Evolutionary conservation across 768 basidiomycete genomes (phyloP).

Genomic region (Psilocybe tampanensis): DNA sequence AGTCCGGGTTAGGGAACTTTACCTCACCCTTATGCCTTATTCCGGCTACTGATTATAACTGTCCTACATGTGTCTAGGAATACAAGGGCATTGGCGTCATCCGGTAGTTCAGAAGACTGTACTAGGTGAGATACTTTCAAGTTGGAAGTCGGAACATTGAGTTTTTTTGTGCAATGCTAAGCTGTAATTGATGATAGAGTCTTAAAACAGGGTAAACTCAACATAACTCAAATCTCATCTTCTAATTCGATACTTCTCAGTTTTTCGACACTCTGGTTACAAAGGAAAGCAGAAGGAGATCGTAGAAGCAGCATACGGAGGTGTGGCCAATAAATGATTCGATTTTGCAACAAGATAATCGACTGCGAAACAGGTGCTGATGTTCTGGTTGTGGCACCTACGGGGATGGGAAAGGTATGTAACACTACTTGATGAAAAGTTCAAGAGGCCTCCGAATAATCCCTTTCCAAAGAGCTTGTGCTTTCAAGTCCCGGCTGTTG

Average conservation of each 20-base stretch:
- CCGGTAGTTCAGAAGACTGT: too few relatives aligned
- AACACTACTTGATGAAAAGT: background rate
- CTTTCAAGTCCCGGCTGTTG: slow-evolving; percentile 82
- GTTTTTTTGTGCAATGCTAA: too few relatives aligned
- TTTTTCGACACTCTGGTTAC: slow-evolving; percentile 68
- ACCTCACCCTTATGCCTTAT: too few relatives aligned
- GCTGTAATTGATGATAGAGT: slow-evolving; percentile 6
- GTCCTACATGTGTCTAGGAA: too few relatives aligned
- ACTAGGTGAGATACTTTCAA: too few relatives aligned
- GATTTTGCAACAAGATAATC: background rate
- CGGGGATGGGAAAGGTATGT: slow-evolving; percentile 84
- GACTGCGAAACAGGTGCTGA: slow-evolving; percentile 51
- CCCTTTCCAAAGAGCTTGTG: slow-evolving; percentile 63
- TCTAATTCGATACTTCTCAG: slow-evolving; percentile 33
- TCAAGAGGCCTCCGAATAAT: too few relatives aligned
- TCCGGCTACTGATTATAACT: too few relatives aligned
- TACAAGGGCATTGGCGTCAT: too few relatives aligned
- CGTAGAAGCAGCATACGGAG: slow-evolving; percentile 67
- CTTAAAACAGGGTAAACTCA: slow-evolving; percentile 15
- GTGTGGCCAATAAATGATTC: slow-evolving; percentile 32
- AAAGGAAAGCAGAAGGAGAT: slow-evolving; percentile 82
- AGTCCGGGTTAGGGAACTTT: too few relatives aligned
- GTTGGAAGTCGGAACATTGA: too few relatives aligned
- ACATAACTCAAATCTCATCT: background rate
- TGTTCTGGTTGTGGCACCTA: slow-evolving; percentile 81